phyloP scores from a whole-genome alignment of 2,329 filamentous ascomycete species.

The Furcasterigmium sp. region DNA sequence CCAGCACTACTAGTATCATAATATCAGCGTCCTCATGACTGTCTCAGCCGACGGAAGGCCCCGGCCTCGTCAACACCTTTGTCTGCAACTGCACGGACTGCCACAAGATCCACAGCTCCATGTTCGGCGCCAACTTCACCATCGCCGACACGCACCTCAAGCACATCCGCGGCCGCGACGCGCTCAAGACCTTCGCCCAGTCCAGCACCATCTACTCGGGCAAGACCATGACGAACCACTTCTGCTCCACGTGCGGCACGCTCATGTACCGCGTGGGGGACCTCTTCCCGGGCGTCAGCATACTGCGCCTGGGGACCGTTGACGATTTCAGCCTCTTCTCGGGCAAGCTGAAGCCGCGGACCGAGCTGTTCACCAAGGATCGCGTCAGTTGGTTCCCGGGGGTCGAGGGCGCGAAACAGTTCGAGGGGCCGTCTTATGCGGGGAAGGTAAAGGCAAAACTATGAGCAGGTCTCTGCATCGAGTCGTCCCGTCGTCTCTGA shows the following conservation, averaged over 20 bases:
- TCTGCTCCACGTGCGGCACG: conserved; percentile 54
- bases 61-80: conserved; percentile 43
- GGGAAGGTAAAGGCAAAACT: background rate
- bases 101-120: conserved; percentile 56
- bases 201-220: conserved; percentile 38
- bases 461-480: too few relatives aligned
- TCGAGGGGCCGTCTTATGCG: background rate
- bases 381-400: background rate
- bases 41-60: conserved; percentile 35
- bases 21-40: background rate
- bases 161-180: conserved; percentile 46
- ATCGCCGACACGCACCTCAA: conserved; percentile 36
- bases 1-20: background rate
- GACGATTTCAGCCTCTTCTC: conserved; percentile 56
- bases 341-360: conserved; percentile 45
- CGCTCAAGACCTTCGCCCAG: conserved; percentile 41
- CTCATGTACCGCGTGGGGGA: conserved; percentile 51
- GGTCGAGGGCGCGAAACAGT: background rate
- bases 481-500: too few relatives aligned
- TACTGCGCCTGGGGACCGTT: conserved; percentile 54
- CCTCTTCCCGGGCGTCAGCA: conserved; percentile 36
- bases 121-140: conserved; percentile 56
- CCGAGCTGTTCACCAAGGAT: conserved; percentile 26
- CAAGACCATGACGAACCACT: conserved; percentile 54
- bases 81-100: conserved; percentile 58